These are phyloP conservation scores for Aspergillus sp. DNA, from an alignment of 2,329 filamentous ascomycete species.

Conservation along the genomic window DNA sequence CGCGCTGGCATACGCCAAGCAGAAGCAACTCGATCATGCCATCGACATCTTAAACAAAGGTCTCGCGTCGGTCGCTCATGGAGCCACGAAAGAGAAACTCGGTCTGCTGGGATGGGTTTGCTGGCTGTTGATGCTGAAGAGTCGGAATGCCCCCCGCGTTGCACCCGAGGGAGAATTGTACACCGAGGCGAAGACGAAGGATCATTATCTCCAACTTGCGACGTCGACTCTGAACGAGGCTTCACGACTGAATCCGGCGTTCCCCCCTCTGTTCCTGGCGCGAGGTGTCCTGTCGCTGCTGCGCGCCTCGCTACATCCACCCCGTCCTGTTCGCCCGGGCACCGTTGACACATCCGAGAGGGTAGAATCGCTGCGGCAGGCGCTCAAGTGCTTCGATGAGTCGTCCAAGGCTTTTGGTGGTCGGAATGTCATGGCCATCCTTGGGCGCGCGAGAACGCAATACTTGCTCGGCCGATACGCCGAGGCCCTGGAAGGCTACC, in stretches of 20 bases:
- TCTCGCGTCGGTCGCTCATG: constrained; percentile 68
- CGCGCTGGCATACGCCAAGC: constrained; percentile 92
- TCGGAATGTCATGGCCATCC: constrained; percentile 86
- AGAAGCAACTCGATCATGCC: constrained; percentile 85
- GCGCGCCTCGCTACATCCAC: constrained; percentile 79
- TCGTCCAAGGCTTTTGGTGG: constrained; percentile 80
- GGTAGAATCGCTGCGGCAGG: constrained; percentile 77
- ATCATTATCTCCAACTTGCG: constrained; percentile 87
- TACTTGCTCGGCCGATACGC: constrained; percentile 85
- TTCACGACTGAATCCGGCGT: constrained; percentile 88
- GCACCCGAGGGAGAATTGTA: constrained; percentile 64
- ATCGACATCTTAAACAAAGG: constrained; percentile 73
- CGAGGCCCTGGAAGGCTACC: constrained; percentile 81
- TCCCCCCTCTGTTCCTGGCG: constrained; percentile 86
- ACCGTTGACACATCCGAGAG: constrained; percentile 68
- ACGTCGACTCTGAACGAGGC: constrained; percentile 92
- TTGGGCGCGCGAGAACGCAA: constrained; percentile 84
- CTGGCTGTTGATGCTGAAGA: constrained; percentile 91
- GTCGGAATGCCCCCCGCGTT: constrained; percentile 73
- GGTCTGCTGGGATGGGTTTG: constrained; percentile 82
- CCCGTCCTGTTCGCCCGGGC: constrained; percentile 65
- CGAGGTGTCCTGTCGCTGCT: constrained; percentile 87
- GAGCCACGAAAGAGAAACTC: constrained; percentile 76
- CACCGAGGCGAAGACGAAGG: constrained; percentile 83
- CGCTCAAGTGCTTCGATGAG: constrained; percentile 93